Evolutionary conservation across 2,329 filamentous ascomycete species (phyloP), one percentile per base, ranked within the genome.

Genomic region (Arachnomyces sp.): DNA sequence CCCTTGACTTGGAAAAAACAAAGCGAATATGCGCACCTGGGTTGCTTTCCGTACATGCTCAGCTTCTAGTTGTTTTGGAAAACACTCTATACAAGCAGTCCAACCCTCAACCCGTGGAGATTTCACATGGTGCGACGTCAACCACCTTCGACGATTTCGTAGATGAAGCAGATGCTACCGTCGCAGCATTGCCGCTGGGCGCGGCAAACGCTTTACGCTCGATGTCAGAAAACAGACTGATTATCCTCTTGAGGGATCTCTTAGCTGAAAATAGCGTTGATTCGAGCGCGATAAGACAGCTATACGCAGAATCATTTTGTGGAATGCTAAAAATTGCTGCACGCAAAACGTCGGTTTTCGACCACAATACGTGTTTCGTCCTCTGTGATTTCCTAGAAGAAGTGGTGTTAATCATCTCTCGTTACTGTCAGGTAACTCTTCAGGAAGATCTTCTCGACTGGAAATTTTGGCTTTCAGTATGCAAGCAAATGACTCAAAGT

Each of bases 351-450:
- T 89, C 86, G 0, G 72, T 86, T 40, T 94, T 83, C 57, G 82
- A 93, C 58, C 85, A 87, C 55, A 79, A 79, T 47, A 84, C 86
- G 13, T 93, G 87, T 60, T 92, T 92, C 57, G 84, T 86, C 7
- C 71, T 95, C n/a, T 90, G 88, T 56, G 89, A 95, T 59, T 88
- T 95, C 49, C 68, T 95, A 17, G 86, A 95, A 56, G 88, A 95
- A 61, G 74, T 82, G 1, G 68, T 94, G 37, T 69, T 78, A 12
- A 80, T 87, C 31, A 68, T 84, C 44, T 69, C 78, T 31, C 73
- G 78, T 39, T 84, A 80, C 48, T 63, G 67, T 28, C 62, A 75
- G 66, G 61, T 69, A 56, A 55, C 65, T 55, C 52, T 65, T 53
- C 36, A 59, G 54, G 39, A 59, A 47, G 52, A 73, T 15, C 73